phyloP scores from a whole-genome alignment of 1,139 yeast species.

The Hansenula lynferdii region DNA sequence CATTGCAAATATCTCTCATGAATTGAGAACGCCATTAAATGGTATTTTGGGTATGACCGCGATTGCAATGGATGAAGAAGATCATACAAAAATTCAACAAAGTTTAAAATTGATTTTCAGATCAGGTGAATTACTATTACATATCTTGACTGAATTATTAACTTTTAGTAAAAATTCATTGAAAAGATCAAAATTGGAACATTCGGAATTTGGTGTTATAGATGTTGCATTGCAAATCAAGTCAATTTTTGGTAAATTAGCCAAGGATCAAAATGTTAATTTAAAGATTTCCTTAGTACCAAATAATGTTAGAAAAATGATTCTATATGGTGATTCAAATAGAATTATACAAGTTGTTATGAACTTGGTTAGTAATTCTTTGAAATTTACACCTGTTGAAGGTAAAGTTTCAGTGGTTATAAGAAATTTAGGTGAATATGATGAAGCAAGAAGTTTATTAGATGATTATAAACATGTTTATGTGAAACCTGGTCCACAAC shows the following conservation, averaged over 20 bases:
- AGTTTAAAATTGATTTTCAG: conserved; percentile 73
- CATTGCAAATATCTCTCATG: conserved; percentile 95
- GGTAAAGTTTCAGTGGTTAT: conserved; percentile 73
- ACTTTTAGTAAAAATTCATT: conserved; percentile 91
- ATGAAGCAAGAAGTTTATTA: conserved; percentile 37
- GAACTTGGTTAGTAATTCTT: conserved; percentile 82
- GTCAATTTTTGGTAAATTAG: conserved; percentile 84
- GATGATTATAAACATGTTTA: conserved; percentile 32
- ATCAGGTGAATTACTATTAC: conserved; percentile 82
- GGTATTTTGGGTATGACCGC: conserved; percentile 97
- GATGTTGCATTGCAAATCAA: conserved; percentile 76
- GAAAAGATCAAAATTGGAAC: conserved; percentile 78
- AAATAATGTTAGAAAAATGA: conserved; percentile 53
- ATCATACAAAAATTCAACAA: conserved; percentile 58
- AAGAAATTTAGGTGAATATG: conserved; percentile 68
- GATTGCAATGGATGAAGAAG: conserved; percentile 83
- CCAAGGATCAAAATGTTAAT: conserved; percentile 70
- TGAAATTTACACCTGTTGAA: conserved; percentile 85
- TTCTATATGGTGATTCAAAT: conserved; percentile 79
- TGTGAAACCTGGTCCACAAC: conserved; percentile 20
- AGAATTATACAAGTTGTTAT: conserved; percentile 82
- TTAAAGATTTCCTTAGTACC: conserved; percentile 56
- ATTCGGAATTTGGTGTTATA: conserved; percentile 65
- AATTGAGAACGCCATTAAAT: conserved; percentile 88
- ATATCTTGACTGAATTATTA: conserved; percentile 80